Evolutionary conservation across 208 protist species (phyloP), one percentile per base, ranked within the genome.

Genomic region (Crithidia bombi): DNA sequence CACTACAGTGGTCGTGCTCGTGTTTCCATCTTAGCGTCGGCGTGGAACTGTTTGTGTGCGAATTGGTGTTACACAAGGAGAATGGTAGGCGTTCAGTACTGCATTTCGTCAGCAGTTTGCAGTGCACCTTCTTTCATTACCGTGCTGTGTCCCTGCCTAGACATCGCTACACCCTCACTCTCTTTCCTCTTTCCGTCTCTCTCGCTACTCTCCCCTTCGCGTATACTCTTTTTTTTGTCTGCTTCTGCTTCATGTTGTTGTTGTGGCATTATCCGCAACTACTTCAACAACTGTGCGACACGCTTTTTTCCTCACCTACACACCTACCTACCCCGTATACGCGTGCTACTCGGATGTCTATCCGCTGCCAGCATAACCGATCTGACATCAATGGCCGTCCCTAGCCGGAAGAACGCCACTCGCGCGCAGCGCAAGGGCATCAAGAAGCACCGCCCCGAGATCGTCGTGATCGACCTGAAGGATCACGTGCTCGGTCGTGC

Each of bases 401-500:
- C 87, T 55, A 87, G 55, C 73, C 87, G 90, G 73, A 87, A 86
- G 82, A 56, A 75, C 25, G 83, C 77, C 33, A 50, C 57, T 65
- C 90, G 90, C 75, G 68, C 69, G 41, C 77, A 80, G 78, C 90
- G 90, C 77, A 95, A 95, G 78, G 54, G 77, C 36, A 39, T 70
- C 74, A 92, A 92, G 86, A 86, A 81, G 78, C 86, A 91, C 81
- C 89, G 85, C 72, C 89, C 89, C 58, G 86, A 94, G 52, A 89
- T 94, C 47, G 83, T 99, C 51, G 92, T 99, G 39, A 92, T 99
- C 66, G 98, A 99, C 87, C 91, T 96, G 54, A 96, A 97, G 65
- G 98, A 97, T 62, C 98, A 99, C 86, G 84, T 99, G 21, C 77
- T 99, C 21, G 99, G 99, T 82, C 93, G 99, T 61, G 92, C 99